These are phyloP conservation scores for Dillenia suffruticosa DNA, from an alignment of 164 flowering plant genomes.

Conservation along the genomic window DNA sequence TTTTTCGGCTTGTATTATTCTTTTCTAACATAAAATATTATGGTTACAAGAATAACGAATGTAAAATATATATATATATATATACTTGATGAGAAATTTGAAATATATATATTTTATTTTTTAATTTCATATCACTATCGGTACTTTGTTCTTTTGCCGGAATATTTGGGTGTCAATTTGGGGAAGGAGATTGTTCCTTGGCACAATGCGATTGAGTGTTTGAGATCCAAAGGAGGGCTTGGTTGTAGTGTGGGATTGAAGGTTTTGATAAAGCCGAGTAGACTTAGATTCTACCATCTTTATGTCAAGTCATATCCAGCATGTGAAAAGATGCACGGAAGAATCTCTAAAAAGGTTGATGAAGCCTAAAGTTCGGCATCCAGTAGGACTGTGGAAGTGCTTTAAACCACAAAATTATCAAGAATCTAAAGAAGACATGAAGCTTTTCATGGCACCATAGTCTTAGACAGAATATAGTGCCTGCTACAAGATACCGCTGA, in stretches of 20 bases:
- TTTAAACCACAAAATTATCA: constrained; percentile 39
- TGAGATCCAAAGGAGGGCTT: constrained; percentile 68
- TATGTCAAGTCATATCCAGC: constrained; percentile 95
- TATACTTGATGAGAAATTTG: no score
- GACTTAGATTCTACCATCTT: constrained; percentile 66
- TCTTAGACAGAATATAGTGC: not conserved
- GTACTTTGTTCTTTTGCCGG: constrained; percentile 24
- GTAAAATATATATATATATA: no score
- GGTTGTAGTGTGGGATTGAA: constrained; percentile 61
- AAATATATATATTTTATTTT: no score
- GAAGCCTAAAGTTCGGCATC: constrained; percentile 25
- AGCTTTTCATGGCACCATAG: constrained; percentile 32
- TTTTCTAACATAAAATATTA: no score
- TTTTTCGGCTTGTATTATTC: no score
- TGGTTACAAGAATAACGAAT: no score
- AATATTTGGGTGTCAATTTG: constrained; percentile 78
- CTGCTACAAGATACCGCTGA: no score
- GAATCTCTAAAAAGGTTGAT: constrained; percentile 19
- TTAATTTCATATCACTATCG: no score
- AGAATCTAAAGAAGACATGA: constrained; percentile 40
- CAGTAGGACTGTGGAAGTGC: constrained; percentile 57
- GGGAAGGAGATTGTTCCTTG: constrained; percentile 86
- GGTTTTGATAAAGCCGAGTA: constrained; percentile 55
- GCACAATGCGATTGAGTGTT: constrained; percentile 60
- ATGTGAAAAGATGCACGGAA: constrained; percentile 54